phyloP scores from a whole-genome alignment of 768 basidiomycete species.

The Macrolepiota albuminosa region DNA sequence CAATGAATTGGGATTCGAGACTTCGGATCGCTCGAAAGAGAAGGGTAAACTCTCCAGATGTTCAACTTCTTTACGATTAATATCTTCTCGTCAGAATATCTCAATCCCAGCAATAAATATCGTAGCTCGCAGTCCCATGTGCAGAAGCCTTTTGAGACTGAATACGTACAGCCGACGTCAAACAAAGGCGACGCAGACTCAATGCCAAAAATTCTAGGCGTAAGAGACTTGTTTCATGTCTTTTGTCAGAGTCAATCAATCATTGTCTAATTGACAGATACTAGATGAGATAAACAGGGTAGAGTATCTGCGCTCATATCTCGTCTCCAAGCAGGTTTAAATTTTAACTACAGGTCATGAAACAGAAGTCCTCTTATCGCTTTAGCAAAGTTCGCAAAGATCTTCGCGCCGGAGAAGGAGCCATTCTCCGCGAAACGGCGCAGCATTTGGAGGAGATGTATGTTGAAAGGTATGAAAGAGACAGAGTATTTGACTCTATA shows the following conservation, averaged over 20 bases:
- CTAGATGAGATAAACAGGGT: conserved; percentile 48
- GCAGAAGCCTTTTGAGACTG: background rate
- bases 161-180: background rate
- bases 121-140: background rate
- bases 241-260: background rate
- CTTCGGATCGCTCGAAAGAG: background rate
- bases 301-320: background rate
- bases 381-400: conserved; percentile 45
- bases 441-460: conserved; percentile 41
- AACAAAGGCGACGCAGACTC: conserved; percentile 1
- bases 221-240: conserved; percentile 17
- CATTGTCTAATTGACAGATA: conserved; percentile 27
- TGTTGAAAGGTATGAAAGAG: conserved; percentile 31
- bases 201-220: conserved; percentile 34
- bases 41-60: background rate
- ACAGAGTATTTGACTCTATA: background rate
- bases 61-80: background rate
- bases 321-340: background rate
- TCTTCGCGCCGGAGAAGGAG: conserved; percentile 38
- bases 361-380: conserved; percentile 39
- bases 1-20: background rate
- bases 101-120: background rate
- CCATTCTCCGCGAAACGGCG: conserved; percentile 41
- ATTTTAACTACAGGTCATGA: conserved; percentile 34
- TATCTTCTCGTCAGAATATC: background rate